phyloP scores from a whole-genome alignment of 179 eudicot genomes.

The Corrigiola litoralis region DNA sequence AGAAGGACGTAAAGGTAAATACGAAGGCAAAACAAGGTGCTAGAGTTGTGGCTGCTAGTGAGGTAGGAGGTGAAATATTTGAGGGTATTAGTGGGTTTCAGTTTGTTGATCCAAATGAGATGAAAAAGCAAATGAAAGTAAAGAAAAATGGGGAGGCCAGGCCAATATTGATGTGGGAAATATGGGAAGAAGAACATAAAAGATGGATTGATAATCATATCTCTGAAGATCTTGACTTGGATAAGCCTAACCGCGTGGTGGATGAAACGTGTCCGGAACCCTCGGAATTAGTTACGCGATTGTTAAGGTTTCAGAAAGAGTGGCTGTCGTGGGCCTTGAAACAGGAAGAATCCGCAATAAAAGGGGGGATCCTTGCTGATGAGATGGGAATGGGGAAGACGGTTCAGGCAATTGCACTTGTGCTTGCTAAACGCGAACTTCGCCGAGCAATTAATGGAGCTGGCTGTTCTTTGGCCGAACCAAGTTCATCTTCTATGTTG shows the following conservation, averaged over 20 bases:
- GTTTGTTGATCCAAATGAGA: constrained; percentile 24
- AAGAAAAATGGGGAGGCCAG: constrained; percentile 31
- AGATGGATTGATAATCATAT: constrained; percentile 54
- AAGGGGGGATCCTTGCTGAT: constrained; percentile 96
- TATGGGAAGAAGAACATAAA: constrained; percentile 68
- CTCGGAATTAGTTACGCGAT: constrained; percentile 51
- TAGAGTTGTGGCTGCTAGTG: neutral
- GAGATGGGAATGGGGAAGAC: constrained; percentile 99
- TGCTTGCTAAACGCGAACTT: constrained; percentile 73
- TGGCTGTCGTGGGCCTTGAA: constrained; percentile 91
- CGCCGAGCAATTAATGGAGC: constrained; percentile 27
- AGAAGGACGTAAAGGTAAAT: constrained; percentile 9
- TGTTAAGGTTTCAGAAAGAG: constrained; percentile 85
- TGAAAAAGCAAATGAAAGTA: constrained; percentile 21
- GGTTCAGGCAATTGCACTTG: constrained; percentile 86
- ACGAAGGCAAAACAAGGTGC: neutral
- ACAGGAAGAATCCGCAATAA: constrained; percentile 64
- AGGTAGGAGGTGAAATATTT: constrained; percentile 2
- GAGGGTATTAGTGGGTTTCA: constrained; percentile 26
- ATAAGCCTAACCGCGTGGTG: constrained; percentile 35
- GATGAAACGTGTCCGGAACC: constrained; percentile 58
- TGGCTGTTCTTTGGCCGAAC: constrained; percentile 23
- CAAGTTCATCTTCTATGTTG: constrained; percentile 34
- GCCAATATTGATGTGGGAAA: constrained; percentile 67
- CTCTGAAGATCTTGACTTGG: constrained; percentile 37